Conservation (phyloP, 2,329 filamentous ascomycete species). For the Scedosporium dehoogii region DNA sequence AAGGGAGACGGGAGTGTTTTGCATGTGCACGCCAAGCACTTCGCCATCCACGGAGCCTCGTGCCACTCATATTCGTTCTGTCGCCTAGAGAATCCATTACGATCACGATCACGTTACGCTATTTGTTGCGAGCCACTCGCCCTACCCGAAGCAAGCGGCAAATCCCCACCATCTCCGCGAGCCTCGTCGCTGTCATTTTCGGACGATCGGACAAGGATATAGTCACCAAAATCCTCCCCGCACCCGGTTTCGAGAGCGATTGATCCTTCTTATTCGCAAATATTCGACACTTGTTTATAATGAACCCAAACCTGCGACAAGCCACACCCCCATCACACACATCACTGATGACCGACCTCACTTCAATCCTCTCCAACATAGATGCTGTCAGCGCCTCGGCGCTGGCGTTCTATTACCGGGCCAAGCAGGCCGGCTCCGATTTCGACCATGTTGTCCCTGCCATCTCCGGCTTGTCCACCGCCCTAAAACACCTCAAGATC, state of each 20-base stretch:
- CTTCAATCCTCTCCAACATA: slow-evolving; percentile 31
- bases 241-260: neutral
- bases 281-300: neutral
- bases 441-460: slow-evolving; percentile 39
- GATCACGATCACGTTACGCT: neutral
- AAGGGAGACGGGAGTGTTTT: neutral
- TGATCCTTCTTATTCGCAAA: neutral
- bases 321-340: neutral
- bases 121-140: neutral
- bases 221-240: neutral
- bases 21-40: neutral
- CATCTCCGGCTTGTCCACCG: slow-evolving; percentile 43
- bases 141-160: neutral
- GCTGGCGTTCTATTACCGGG: slow-evolving; percentile 43
- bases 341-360: neutral
- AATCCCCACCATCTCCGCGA: neutral
- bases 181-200: neutral
- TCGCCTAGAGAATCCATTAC: neutral
- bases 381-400: slow-evolving; percentile 46
- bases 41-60: neutral
- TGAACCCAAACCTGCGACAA: neutral
- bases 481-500: slow-evolving; percentile 46
- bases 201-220: neutral
- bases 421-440: slow-evolving; percentile 32
- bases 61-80: neutral